A percentile compares a stretch with the other conserved stretches of the same genome.
Conservation (phyloP, 1,139 yeast species). For the Magnusiomyces paraingens region DNA sequence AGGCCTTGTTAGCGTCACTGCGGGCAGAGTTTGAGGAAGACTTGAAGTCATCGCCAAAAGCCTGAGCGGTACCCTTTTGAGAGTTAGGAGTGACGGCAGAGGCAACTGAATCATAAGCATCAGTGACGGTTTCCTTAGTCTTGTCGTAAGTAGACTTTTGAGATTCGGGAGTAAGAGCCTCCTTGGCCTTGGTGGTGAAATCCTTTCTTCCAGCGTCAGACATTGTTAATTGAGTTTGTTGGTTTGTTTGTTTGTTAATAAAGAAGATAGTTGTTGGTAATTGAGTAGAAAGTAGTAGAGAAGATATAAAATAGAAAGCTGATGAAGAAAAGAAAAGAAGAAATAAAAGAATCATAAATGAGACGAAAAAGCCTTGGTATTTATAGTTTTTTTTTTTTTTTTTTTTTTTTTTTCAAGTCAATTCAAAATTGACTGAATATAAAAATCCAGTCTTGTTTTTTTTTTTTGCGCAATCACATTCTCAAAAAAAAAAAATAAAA, state of each 20-base stretch:
- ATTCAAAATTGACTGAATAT: no score
- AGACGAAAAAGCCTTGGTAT: no score
- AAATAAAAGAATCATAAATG: no score
- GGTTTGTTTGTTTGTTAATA: background rate
- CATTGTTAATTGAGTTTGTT: background rate
- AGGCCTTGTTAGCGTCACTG: slow-evolving; percentile 50
- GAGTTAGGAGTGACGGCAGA: slow-evolving; percentile 51
- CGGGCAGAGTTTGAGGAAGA: slow-evolving; percentile 36
- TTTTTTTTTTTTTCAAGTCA: no score
- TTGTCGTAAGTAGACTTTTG: slow-evolving; percentile 59
- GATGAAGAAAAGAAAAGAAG: no score
- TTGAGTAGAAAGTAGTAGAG: no score
- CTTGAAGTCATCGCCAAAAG: no score
- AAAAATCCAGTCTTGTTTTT: no score
- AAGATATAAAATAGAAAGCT: no score
- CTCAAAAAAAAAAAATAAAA: no score
- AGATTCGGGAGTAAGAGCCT: slow-evolving; percentile 64
- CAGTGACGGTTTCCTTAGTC: slow-evolving; percentile 67
- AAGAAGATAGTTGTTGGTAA: background rate
- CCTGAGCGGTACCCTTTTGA: slow-evolving; percentile 48
- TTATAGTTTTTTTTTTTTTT: no score
- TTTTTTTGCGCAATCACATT: no score
- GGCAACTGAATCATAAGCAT: slow-evolving; percentile 57
- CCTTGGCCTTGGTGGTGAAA: slow-evolving; percentile 57
- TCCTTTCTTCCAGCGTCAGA: slow-evolving; percentile 59